Conservation (phyloP, 2,329 filamentous ascomycete species). For the Fonsecaea pugnacius region DNA sequence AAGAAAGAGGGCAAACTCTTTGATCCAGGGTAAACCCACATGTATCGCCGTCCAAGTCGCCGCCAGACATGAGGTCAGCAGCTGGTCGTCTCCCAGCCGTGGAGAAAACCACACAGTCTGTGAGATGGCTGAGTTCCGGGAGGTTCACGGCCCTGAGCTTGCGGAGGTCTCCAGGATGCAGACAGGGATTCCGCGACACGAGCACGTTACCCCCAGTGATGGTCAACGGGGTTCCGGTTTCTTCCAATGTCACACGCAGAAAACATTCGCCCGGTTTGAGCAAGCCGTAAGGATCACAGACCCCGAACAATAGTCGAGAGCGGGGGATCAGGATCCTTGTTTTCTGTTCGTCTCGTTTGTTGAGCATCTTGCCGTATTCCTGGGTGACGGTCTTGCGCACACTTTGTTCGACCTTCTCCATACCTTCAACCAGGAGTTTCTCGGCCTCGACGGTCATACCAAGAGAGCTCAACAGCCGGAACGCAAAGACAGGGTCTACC, state of each 20-base stretch:
- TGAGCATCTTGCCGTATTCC: constrained; percentile 12
- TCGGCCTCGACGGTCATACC: constrained; percentile 6
- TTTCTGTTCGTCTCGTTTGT: constrained; percentile 9
- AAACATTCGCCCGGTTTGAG: constrained; percentile 15
- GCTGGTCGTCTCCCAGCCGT: constrained; percentile 4
- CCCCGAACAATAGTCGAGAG: constrained; percentile 10
- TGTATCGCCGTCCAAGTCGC: constrained; percentile 14
- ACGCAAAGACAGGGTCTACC: not conserved
- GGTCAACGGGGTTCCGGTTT: constrained; percentile 1
- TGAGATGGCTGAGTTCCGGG: constrained; percentile 8
- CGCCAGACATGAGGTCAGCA: constrained; percentile 13
- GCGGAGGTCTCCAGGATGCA: constrained; percentile 14
- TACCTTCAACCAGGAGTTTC: constrained; percentile 1
- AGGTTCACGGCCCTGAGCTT: constrained; percentile 9
- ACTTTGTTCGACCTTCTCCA: not conserved
- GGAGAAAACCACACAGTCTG: constrained; percentile 13
- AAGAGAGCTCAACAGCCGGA: constrained; percentile 12
- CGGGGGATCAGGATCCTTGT: constrained; percentile 6
- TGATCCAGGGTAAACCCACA: not conserved
- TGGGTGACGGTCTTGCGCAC: constrained; percentile 2
- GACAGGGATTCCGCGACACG: constrained; percentile 12
- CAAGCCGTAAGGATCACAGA: constrained; percentile 14
- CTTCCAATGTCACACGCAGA: constrained; percentile 6
- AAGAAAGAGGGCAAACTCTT: not conserved
- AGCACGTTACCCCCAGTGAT: constrained; percentile 3